Base-by-base conservation (phyloP, 768 basidiomycete genomes). In the Podaxis mareebaensis region DNA sequence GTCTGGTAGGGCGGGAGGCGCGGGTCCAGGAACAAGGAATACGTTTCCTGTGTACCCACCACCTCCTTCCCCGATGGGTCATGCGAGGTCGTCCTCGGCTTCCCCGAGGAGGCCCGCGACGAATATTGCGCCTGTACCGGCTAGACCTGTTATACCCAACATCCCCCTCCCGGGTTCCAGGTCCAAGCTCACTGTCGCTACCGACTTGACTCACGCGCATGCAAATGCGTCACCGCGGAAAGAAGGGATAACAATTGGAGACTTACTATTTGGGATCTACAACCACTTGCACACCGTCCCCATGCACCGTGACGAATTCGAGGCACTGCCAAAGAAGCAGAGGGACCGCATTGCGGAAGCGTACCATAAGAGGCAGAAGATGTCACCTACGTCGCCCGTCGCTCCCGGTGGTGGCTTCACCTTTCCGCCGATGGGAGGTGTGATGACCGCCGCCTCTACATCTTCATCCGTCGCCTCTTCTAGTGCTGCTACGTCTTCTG, bases 401-500 rank as follows among this genome's bases (percentile, higher is more conserved):
- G 33, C 33, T 33, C 2, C 33, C 33, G 33, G 33, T 6, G 8
- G 33, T 33, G 33, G 33, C 33, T 33, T 33, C 33, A 33, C 33
- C 33, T 33, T 33, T 33, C 17, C 28, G 20, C 49, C 42, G 36
- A 33, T 30, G 10, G 54, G 58, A 65, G 64, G 63, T 71, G 44
- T 71, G 53, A 60, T 85, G 81, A 59, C 92, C 81, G 53, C 13
- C 13, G 6, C 15, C 22, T 24, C 40, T 10, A 26, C 53, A 15
- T 36, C 26, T 36, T 24, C 49, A 10, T 12, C 49, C 11, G 26
- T 86, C 81, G 73, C 81, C 86, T 69, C 94, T 82, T 28, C 92
- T 90, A 51, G 93, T 87, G 59, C 72, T 77, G 69, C 91, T 93
- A 46, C 57, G 12, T 20, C 33, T 3, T n/a, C 26, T n/a, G 66